Evolutionary conservation across 768 basidiomycete genomes (phyloP).

Genomic region (Mycena pura): DNA sequence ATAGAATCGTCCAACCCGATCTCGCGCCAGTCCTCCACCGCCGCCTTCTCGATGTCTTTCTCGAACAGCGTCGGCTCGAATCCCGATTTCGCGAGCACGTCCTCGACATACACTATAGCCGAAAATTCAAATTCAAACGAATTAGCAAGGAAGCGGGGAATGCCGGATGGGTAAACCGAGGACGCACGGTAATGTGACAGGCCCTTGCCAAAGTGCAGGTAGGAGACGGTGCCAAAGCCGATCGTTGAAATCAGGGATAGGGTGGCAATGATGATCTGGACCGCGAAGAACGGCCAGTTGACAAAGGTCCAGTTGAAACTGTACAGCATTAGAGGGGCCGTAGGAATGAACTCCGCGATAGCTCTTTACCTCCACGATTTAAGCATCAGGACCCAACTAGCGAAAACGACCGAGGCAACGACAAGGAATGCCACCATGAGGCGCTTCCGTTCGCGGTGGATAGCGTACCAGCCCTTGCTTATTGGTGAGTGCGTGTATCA

Average conservation of each 20-base stretch:
- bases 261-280: conserved; percentile 29
- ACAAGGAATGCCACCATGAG: conserved; percentile 28
- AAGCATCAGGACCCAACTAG: conserved; percentile 24
- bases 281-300: conserved; percentile 33
- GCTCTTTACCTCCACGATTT: conserved; percentile 26
- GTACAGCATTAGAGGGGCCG: not conserved
- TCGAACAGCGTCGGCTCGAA: conserved; percentile 28
- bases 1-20: conserved; percentile 24
- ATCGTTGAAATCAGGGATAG: conserved; percentile 33
- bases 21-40: conserved; percentile 21
- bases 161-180: not conserved
- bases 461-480: conserved; percentile 36
- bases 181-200: conserved; percentile 41
- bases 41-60: conserved; percentile 23
- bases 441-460: conserved; percentile 35
- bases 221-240: conserved; percentile 37
- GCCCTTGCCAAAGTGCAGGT: conserved; percentile 42
- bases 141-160: not conserved
- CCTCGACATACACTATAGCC: conserved; percentile 26
- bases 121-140: too few species aligned
- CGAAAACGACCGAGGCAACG: conserved; percentile 16
- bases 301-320: conserved; percentile 30
- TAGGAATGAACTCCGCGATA: not conserved
- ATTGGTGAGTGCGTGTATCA: not conserved
- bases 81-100: conserved; percentile 23